Percentiles rank a stretch among this genome's conserved stretches.
These are phyloP conservation scores for Chytriomyces confervae DNA, from an alignment of 192 early-diverging fungal species.

Conservation along the genomic window DNA sequence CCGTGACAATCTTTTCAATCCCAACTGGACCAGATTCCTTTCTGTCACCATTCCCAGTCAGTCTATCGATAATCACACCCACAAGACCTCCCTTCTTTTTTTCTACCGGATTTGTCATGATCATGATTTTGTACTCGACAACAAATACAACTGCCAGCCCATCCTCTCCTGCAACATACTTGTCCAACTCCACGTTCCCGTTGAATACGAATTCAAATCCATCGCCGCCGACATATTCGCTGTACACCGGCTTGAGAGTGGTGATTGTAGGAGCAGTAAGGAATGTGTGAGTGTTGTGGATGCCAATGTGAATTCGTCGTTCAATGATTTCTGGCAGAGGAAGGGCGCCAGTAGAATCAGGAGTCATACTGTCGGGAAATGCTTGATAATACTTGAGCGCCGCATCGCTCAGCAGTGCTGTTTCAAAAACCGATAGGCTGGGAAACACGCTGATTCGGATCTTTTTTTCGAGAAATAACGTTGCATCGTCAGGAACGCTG, in stretches of 20 bases:
- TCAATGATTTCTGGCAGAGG: constrained; percentile 47
- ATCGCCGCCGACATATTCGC: constrained; percentile 34
- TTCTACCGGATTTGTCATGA: constrained; percentile 30
- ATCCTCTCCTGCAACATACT: constrained; percentile 33
- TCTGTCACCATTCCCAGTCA: constrained; percentile 5
- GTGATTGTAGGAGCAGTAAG: constrained; percentile 43
- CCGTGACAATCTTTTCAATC: constrained; percentile 43
- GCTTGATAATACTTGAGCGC: constrained; percentile 27
- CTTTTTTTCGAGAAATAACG: constrained; percentile 7
- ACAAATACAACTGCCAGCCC: constrained; percentile 52
- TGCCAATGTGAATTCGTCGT: constrained; percentile 53
- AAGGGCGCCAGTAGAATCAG: constrained; percentile 31
- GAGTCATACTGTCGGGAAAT: constrained; percentile 26
- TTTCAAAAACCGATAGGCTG: constrained; percentile 42
- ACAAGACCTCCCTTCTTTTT: constrained; percentile 39
- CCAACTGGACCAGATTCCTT: constrained; percentile 10
- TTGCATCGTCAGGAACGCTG: background rate
- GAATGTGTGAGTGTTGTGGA: constrained; percentile 58
- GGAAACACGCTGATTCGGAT: constrained; percentile 39
- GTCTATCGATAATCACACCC: constrained; percentile 36
- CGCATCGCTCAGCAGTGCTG: constrained; percentile 27
- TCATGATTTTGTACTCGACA: constrained; percentile 53
- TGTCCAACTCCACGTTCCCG: constrained; percentile 45
- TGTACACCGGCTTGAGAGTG: constrained; percentile 35
- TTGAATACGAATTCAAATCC: constrained; percentile 45